Conservation (phyloP, 768 basidiomycete genomes). For the Leccinum barrowsii region DNA sequence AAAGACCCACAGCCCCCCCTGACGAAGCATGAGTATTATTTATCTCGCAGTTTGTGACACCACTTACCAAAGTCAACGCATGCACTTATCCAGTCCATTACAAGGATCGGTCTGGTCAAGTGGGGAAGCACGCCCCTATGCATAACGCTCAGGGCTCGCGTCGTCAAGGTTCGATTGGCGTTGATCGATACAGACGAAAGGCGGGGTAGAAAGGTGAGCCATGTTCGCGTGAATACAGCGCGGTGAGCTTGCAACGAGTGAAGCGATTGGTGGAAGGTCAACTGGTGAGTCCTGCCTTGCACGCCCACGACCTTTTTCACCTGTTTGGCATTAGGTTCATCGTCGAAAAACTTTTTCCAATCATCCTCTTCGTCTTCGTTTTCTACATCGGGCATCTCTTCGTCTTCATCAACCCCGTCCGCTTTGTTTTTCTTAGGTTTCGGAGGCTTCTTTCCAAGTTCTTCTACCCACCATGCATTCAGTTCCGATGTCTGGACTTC, state of each 20-base stretch:
- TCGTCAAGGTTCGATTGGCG: constrained; percentile 38
- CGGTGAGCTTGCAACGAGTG: constrained; percentile 75
- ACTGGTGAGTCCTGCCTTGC: constrained; percentile 49
- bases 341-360: constrained; percentile 85
- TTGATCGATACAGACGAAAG: constrained; percentile 40
- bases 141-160: constrained; percentile 69
- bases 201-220: constrained; percentile 68
- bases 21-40: not conserved
- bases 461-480: constrained; percentile 76
- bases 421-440: constrained; percentile 44
- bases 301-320: constrained; percentile 36
- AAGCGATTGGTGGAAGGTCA: constrained; percentile 74
- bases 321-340: constrained; percentile 41
- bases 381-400: constrained; percentile 33
- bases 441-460: constrained; percentile 56
- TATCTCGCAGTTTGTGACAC: not conserved
- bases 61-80: constrained; percentile 76
- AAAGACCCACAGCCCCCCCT: constrained; percentile 83
- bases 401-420: constrained; percentile 35
- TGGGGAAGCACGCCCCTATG: constrained; percentile 83
- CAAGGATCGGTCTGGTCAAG: constrained; percentile 67
- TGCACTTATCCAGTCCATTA: constrained; percentile 91
- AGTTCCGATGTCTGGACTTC: constrained; percentile 44
- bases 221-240: constrained; percentile 77
- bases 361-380: constrained; percentile 48